These are phyloP conservation scores for Aspergillus hancockii DNA, from an alignment of 495 filamentous ascomycete genomes.

Conservation along the genomic window DNA sequence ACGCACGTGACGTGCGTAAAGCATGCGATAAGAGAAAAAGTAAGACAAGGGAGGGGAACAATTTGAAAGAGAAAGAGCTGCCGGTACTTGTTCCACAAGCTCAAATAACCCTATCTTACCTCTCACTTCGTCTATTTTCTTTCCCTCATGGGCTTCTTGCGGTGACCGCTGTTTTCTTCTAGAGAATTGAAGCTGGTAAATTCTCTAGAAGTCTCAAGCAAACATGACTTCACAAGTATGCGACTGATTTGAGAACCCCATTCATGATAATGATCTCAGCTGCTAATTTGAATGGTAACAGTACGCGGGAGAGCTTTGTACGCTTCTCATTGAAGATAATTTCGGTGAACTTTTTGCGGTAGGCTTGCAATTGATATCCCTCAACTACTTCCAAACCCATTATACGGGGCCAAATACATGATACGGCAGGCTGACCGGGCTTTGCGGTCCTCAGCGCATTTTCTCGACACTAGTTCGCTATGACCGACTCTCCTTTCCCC, in stretches of 20 bases:
- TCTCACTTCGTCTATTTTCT: neutral
- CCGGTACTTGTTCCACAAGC: neutral
- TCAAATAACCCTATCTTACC: neutral
- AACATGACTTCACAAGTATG: conserved; percentile 58
- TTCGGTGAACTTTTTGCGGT: conserved; percentile 90
- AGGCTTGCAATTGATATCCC: conserved; percentile 39
- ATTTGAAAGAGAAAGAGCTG: neutral
- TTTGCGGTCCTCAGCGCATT: conserved; percentile 57
- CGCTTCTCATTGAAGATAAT: conserved; percentile 82
- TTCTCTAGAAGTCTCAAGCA: conserved; percentile 61
- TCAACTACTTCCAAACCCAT: neutral
- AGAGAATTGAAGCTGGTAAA: conserved; percentile 59
- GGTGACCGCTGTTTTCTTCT: conserved; percentile 69
- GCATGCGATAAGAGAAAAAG: conserved; percentile 41
- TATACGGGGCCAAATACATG: neutral
- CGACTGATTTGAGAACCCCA: conserved; percentile 7
- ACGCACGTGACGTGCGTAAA: conserved; percentile 16
- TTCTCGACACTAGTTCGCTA: conserved; percentile 74
- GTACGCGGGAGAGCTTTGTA: conserved; percentile 77
- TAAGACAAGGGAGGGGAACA: neutral
- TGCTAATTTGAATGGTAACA: conserved; percentile 44
- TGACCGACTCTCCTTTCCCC: conserved; percentile 72
- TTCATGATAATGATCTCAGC: conserved; percentile 19
- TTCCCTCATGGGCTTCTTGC: conserved; percentile 42
- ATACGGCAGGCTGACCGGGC: conserved; percentile 7